Evolutionary conservation across 169 alveolate species (phyloP).

Genomic region (Plasmodium falciparum): DNA sequence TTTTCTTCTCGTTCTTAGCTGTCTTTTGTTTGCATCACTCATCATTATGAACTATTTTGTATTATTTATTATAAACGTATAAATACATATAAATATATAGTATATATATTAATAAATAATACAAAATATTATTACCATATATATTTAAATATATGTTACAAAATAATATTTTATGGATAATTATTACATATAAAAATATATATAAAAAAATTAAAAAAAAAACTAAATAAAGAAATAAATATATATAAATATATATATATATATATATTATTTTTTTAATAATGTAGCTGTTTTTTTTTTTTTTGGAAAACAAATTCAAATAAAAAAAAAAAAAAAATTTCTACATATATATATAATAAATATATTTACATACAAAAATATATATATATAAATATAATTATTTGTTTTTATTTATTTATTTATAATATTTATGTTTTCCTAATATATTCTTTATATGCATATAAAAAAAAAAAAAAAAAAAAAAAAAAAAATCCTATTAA

Average conservation of each 20-base stretch:
- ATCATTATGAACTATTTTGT: conserved; percentile 17
- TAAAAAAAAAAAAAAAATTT: too few relatives aligned
- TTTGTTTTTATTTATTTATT: too few relatives aligned
- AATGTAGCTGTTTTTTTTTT: too few relatives aligned
- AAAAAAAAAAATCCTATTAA: too few relatives aligned
- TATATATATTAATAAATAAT: conserved; percentile 12
- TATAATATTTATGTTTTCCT: too few relatives aligned
- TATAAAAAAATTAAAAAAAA: conserved; percentile 1
- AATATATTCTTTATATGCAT: too few relatives aligned
- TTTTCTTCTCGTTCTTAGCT: conserved; percentile 69
- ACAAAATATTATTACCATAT: not conserved
- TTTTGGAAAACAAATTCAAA: too few relatives aligned
- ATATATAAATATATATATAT: not conserved
- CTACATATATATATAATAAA: too few relatives aligned
- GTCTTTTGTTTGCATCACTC: conserved; percentile 68
- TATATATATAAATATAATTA: too few relatives aligned
- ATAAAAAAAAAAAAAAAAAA: too few relatives aligned
- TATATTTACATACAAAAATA: too few relatives aligned
- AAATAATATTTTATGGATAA: not conserved
- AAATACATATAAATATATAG: conserved; percentile 6
- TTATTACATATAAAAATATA: conserved; percentile 1
- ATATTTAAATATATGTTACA: conserved; percentile 1
- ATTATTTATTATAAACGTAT: not conserved
- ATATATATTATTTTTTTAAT: not conserved
- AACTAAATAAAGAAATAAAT: not conserved